Percentiles rank a stretch among this genome's conserved stretches.
Conservation (phyloP, 1,284 basidiomycete species). For the Phylloboletellus chloephorus region DNA sequence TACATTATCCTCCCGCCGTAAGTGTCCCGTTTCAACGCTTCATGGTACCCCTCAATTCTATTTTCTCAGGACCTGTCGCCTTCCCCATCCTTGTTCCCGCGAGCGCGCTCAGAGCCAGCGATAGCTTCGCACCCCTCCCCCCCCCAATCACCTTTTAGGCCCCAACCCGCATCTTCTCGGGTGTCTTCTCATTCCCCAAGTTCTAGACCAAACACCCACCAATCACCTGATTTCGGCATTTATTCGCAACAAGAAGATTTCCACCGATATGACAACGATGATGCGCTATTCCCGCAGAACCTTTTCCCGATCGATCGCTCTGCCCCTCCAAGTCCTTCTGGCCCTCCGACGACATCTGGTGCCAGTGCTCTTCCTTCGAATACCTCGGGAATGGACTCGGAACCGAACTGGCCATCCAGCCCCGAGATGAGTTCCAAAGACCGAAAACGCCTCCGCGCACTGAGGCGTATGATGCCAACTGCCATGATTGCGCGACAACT, state of each 20-base stretch:
- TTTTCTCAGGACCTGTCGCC: constrained; percentile 8
- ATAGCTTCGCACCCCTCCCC: constrained; percentile 7
- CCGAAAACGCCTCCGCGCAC: constrained; percentile 31
- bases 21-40: constrained; percentile 6
- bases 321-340: constrained; percentile 17
- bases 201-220: constrained; percentile 1
- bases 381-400: constrained; percentile 18
- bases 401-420: constrained; percentile 9
- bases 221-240: constrained; percentile 12
- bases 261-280: constrained; percentile 10
- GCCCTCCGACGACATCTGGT: constrained; percentile 17
- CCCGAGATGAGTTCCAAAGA: constrained; percentile 27
- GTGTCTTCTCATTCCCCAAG: constrained; percentile 12
- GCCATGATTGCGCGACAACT: constrained; percentile 37
- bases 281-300: constrained; percentile 1
- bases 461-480: constrained; percentile 42
- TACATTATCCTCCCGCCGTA: constrained; percentile 9
- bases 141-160: constrained; percentile 1
- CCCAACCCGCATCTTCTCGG: constrained; percentile 1
- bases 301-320: constrained; percentile 6
- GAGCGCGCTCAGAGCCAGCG: constrained; percentile 13
- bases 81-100: constrained; percentile 5
- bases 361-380: constrained; percentile 18
- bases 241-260: constrained; percentile 17
- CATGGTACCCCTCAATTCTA: constrained; percentile 1